Conservation (phyloP, 1,284 basidiomycete genomes). For the Stygiomarasmius scandens region DNA sequence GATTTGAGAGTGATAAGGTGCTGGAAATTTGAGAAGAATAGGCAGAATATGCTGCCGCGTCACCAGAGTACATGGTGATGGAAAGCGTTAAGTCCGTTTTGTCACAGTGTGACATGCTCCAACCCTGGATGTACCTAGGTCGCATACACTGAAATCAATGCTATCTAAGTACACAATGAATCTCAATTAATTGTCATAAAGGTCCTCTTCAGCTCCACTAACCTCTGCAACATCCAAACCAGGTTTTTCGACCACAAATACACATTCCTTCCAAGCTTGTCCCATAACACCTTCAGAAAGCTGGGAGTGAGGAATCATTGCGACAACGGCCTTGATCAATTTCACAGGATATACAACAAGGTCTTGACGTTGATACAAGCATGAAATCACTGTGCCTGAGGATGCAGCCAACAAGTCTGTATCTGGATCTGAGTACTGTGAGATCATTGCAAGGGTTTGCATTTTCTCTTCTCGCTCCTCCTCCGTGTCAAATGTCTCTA, state of each 20-base stretch:
- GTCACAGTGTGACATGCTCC: too few relatives aligned
- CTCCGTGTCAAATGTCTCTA: not conserved
- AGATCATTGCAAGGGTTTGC: constrained; percentile 12
- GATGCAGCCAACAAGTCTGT: constrained; percentile 8
- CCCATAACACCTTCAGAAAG: not conserved
- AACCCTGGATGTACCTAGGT: too few relatives aligned
- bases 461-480: not conserved
- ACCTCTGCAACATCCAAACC: constrained; percentile 14
- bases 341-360: not conserved
- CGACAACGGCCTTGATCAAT: not conserved
- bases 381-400: constrained; percentile 8
- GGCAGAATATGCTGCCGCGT: too few relatives aligned
- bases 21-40: too few relatives aligned
- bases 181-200: not conserved
- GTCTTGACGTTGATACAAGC: not conserved
- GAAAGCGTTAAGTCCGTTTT: too few relatives aligned
- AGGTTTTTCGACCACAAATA: constrained; percentile 11
- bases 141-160: too few relatives aligned
- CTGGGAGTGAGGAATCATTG: not conserved
- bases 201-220: not conserved
- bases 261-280: not conserved
- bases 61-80: too few relatives aligned
- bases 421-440: constrained; percentile 7
- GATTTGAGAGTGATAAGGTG: too few relatives aligned
- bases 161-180: too few relatives aligned